Conservation (phyloP, 768 basidiomycete genomes). For the Serendipita sp. region DNA sequence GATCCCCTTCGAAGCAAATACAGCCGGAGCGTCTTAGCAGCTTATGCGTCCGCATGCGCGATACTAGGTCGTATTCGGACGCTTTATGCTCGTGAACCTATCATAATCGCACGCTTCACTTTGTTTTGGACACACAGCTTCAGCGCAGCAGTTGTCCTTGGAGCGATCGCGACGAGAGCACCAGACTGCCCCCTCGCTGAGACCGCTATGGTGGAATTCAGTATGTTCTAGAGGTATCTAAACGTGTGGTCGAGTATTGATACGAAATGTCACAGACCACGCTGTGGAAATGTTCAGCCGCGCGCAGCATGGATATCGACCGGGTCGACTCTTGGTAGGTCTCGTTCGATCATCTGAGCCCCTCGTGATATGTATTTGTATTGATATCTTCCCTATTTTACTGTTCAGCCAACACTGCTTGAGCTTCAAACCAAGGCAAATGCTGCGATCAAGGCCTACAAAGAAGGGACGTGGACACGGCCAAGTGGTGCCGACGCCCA, state of each 20-base stretch:
- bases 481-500: not conserved
- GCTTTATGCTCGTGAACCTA: slow-evolving; percentile 37
- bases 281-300: not conserved
- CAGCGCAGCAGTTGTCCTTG: slow-evolving; percentile 37
- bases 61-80: slow-evolving; percentile 33
- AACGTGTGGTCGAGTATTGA: not conserved
- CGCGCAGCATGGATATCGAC: not conserved
- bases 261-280: not conserved
- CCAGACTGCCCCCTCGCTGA: slow-evolving; percentile 56
- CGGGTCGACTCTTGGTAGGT: slow-evolving; percentile 1
- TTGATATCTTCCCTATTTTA: too few species aligned
- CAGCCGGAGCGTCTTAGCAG: slow-evolving; percentile 51
- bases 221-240: slow-evolving; percentile 16
- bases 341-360: not conserved
- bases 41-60: slow-evolving; percentile 49
- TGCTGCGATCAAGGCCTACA: not conserved
- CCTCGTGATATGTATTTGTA: not conserved
- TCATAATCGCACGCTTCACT: slow-evolving; percentile 51
- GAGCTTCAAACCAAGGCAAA: not conserved
- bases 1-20: slow-evolving; percentile 58
- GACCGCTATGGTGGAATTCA: slow-evolving; percentile 52
- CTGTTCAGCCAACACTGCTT: not conserved
- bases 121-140: slow-evolving; percentile 61
- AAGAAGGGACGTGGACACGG: not conserved
- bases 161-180: slow-evolving; percentile 61